Evolutionary conservation across 768 basidiomycete species (phyloP), one percentile per base, ranked within the genome.

Genomic region (Leccinum pellstonianum): DNA sequence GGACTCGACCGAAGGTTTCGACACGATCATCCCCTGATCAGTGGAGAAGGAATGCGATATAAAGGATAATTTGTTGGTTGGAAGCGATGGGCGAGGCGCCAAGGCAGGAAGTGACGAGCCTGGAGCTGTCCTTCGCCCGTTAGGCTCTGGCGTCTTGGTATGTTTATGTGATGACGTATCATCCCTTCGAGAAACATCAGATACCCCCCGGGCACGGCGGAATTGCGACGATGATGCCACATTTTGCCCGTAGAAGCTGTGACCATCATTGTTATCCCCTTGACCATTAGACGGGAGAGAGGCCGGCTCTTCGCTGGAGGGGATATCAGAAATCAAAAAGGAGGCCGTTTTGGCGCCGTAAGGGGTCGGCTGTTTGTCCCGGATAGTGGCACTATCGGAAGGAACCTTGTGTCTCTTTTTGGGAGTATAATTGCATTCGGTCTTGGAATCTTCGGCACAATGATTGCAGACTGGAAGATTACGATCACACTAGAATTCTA

Each of bases 391-490:
- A 55, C 79, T 76, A 57, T 81, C 82, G 25, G 75, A 69, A 17
- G 79, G 79, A 43, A 80, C 79, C 66, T 81, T 87, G 64, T 81
- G 81, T 57, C 86, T 76, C 64, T 86, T 87, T 74, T 89, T 88
- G 9, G 87, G 87, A 37, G 87, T 87, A 66, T 90, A 88, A 65
- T 87, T 86, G 72, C 87, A 88, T 52, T 83, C 81, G 41, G 79
- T 80, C 52, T 80, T 77, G 59, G 79, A 76, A 52, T 82, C 82
- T 41, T 77, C 73, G 4, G 64, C 76, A 58, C 87, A 90, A 60
- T 87, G 83, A 64, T 87, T 87, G 73, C 87, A 90, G 27, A 86
- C 78, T 0, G 87, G 87, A 46, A 88, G 77, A 68, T 85, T 87
- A 53, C 88, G 80, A 69, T 90, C 88, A 70, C 87, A 90, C 87